These are phyloP conservation scores for Claviceps sp. DNA, from an alignment of 2,329 filamentous ascomycete genomes.

Conservation along the genomic window DNA sequence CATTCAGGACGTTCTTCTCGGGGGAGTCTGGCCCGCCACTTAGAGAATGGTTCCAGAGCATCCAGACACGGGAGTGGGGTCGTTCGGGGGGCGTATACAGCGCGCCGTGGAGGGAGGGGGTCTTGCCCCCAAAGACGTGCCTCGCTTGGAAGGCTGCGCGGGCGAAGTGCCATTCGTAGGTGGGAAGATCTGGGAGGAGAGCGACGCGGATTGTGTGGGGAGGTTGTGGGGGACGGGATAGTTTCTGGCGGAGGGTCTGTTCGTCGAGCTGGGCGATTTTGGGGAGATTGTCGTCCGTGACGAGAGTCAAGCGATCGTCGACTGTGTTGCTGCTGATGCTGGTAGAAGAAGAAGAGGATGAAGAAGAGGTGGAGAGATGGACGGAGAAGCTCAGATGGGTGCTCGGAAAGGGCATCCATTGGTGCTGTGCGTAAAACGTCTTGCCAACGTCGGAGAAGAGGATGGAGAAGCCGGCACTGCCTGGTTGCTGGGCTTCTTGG, in stretches of 20 bases:
- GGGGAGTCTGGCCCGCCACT: conserved; percentile 37
- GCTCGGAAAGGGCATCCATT: conserved; percentile 66
- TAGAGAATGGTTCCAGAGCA: conserved; percentile 57
- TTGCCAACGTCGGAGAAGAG: conserved; percentile 82
- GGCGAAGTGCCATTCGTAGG: conserved; percentile 47
- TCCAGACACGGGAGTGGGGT: conserved; percentile 51
- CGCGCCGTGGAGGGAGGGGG: conserved; percentile 55
- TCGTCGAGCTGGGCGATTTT: conserved; percentile 53
- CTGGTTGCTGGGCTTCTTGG: conserved; percentile 13
- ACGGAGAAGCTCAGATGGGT: conserved; percentile 52
- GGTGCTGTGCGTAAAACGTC: conserved; percentile 62
- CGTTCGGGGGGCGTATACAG: conserved; percentile 38
- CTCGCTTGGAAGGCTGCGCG: conserved; percentile 67
- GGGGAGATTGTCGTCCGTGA: conserved; percentile 48
- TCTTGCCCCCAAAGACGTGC: conserved; percentile 38
- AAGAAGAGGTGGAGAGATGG: not conserved
- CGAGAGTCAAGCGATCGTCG: conserved; percentile 16
- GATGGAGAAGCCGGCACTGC: conserved; percentile 51
- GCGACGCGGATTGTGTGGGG: conserved; percentile 19
- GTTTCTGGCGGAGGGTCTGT: conserved; percentile 38
- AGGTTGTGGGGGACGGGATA: conserved; percentile 21
- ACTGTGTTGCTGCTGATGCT: conserved; percentile 13
- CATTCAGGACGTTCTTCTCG: conserved; percentile 54
- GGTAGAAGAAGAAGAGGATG: not conserved
- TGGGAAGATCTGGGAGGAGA: conserved; percentile 19